phyloP scores from a whole-genome alignment of 257 asterid genomes.

The Solanum piurae region DNA sequence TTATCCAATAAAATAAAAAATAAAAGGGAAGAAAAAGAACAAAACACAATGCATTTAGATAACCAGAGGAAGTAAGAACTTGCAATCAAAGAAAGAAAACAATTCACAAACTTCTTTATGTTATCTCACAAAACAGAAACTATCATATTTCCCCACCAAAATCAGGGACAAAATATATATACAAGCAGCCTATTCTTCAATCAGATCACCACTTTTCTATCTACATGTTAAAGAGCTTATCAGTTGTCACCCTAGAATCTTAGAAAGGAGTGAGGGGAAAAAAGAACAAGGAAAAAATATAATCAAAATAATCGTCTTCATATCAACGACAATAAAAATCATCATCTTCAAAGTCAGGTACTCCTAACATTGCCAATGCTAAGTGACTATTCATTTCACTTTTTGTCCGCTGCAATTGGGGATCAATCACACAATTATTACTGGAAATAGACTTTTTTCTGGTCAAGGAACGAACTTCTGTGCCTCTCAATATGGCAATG shows the following conservation, averaged over 20 bases:
- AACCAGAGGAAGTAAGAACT: neutral
- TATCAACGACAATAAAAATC: conserved; percentile 45
- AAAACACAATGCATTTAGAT: neutral
- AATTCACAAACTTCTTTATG: neutral
- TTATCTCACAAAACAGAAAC: conserved; percentile 5
- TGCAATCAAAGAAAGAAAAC: neutral
- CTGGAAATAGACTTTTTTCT: conserved; percentile 29
- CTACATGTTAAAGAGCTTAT: conserved; percentile 14
- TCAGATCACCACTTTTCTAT: conserved; percentile 20
- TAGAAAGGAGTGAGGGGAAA: neutral
- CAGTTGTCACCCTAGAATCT: conserved; percentile 7
- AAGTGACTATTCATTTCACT: conserved; percentile 78
- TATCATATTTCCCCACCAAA: neutral
- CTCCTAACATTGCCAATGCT: conserved; percentile 89
- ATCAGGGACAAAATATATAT: conserved; percentile 2
- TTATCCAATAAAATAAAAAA: neutral
- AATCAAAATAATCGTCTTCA: neutral
- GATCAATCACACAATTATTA: conserved; percentile 17
- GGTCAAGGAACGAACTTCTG: conserved; percentile 9
- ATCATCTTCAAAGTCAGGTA: conserved; percentile 57
- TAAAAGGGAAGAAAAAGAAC: neutral
- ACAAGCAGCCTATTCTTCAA: conserved; percentile 3
- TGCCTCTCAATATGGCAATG: conserved; percentile 42
- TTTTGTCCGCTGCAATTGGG: conserved; percentile 42
- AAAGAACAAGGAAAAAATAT: neutral